Conservation (phyloP, 805 yeast species). For the Suhomyces prunicola region DNA sequence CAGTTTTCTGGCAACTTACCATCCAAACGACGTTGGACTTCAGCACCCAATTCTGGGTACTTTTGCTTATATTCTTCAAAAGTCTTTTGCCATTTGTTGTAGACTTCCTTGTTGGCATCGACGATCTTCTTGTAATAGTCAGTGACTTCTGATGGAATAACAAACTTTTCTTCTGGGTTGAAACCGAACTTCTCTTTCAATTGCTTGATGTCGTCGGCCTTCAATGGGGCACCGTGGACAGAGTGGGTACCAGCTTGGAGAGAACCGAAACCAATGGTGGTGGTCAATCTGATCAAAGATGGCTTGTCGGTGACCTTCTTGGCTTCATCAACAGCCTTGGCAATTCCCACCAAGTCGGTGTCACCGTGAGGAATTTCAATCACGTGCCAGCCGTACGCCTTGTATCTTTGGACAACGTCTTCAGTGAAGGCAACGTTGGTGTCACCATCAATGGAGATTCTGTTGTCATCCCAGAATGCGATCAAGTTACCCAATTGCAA, state of each 20-base stretch:
- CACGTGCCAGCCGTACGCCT: slow-evolving; percentile 94
- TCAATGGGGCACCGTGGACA: slow-evolving; percentile 96
- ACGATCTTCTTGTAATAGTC: slow-evolving; percentile 60
- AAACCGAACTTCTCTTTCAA: slow-evolving; percentile 82
- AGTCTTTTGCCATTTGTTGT: slow-evolving; percentile 71
- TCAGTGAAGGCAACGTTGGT: slow-evolving; percentile 90
- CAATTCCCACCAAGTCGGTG: slow-evolving; percentile 67
- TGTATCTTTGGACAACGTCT: slow-evolving; percentile 79
- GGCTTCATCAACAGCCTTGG: slow-evolving; percentile 76
- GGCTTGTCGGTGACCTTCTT: slow-evolving; percentile 80
- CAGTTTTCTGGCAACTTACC: slow-evolving; percentile 81
- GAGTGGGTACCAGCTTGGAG: slow-evolving; percentile 77
- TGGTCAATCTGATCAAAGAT: slow-evolving; percentile 79
- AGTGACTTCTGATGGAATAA: slow-evolving; percentile 79
- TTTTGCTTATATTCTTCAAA: slow-evolving; percentile 59
- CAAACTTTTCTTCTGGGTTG: slow-evolving; percentile 78
- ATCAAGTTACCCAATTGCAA: slow-evolving; percentile 88
- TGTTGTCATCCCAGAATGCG: slow-evolving; percentile 95
- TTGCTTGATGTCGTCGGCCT: slow-evolving; percentile 87
- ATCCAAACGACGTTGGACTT: slow-evolving; percentile 71
- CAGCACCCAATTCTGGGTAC: slow-evolving; percentile 78
- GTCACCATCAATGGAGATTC: slow-evolving; percentile 93
- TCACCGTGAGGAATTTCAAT: slow-evolving; percentile 77
- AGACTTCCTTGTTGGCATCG: slow-evolving; percentile 61
- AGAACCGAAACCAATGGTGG: slow-evolving; percentile 95